A percentile compares a stretch with the other conserved stretches of the same genome.
phyloP scores from a whole-genome alignment of 768 basidiomycete genomes.

The Cytidiella melzeri region DNA sequence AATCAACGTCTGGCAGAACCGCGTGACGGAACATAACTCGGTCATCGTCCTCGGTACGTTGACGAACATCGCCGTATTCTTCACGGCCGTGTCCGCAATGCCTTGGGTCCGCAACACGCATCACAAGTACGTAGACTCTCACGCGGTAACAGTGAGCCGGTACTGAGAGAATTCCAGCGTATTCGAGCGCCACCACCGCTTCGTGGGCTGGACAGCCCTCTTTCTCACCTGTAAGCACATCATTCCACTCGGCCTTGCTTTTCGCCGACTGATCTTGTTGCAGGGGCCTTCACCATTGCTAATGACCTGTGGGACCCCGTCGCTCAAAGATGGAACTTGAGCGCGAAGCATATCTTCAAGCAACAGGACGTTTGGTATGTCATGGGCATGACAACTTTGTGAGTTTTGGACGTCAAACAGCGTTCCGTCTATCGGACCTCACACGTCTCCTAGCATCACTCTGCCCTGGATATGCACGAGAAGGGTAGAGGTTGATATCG shows the following conservation, averaged over 20 bases:
- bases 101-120: slow-evolving; percentile 79
- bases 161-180: slow-evolving; percentile 38
- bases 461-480: slow-evolving; percentile 75
- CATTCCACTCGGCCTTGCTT: neutral
- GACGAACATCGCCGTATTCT: slow-evolving; percentile 48
- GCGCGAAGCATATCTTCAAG: slow-evolving; percentile 45
- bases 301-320: slow-evolving; percentile 54
- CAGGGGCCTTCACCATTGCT: slow-evolving; percentile 65
- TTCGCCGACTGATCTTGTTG: slow-evolving; percentile 11
- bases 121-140: slow-evolving; percentile 53
- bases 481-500: slow-evolving; percentile 67
- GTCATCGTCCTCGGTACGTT: slow-evolving; percentile 57
- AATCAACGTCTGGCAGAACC: slow-evolving; percentile 46
- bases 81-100: slow-evolving; percentile 60
- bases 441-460: slow-evolving; percentile 40
- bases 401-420: slow-evolving; percentile 21
- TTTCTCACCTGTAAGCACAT: slow-evolving; percentile 42
- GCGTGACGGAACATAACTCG: slow-evolving; percentile 44
- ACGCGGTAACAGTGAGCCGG: neutral
- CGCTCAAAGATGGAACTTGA: slow-evolving; percentile 52
- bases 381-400: slow-evolving; percentile 71
- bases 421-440: neutral
- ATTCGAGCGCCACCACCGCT: slow-evolving; percentile 77
- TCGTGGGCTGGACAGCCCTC: slow-evolving; percentile 68
- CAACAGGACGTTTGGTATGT: slow-evolving; percentile 79